Conservation (phyloP, 345 rosid genomes). For the Citrus medica region DNA sequence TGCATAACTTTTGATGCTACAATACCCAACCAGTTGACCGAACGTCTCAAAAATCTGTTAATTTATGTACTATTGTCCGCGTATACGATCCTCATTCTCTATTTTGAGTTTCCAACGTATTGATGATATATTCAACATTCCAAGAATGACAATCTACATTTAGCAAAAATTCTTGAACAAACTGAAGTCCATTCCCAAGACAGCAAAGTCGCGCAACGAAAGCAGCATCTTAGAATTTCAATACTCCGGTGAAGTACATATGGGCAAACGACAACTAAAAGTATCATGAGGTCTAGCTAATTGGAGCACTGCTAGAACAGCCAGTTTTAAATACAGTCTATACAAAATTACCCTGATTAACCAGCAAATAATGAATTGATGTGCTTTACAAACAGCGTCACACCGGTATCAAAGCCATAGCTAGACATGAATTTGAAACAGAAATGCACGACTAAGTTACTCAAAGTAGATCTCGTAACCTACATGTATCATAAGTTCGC, state of each 20-base stretch:
- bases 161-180: neutral
- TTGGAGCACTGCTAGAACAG: constrained; percentile 17
- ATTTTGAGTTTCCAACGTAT: neutral
- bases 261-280: neutral
- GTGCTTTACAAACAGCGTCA: constrained; percentile 19
- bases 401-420: constrained; percentile 7
- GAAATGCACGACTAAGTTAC: neutral
- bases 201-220: neutral
- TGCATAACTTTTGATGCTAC: no score
- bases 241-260: neutral
- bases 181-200: neutral
- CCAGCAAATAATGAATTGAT: constrained; percentile 20
- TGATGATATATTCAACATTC: neutral
- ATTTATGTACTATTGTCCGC: neutral
- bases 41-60: no score
- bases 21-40: no score
- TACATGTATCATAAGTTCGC: constrained; percentile 3
- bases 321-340: constrained; percentile 23
- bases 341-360: constrained; percentile 16
- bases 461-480: neutral
- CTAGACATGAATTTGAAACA: neutral
- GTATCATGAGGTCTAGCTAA: constrained; percentile 1
- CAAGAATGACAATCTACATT: neutral
- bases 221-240: neutral
- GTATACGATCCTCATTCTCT: neutral